Conservation (phyloP, 2,329 filamentous ascomycete genomes). For the Huntiella bhutanensis region DNA sequence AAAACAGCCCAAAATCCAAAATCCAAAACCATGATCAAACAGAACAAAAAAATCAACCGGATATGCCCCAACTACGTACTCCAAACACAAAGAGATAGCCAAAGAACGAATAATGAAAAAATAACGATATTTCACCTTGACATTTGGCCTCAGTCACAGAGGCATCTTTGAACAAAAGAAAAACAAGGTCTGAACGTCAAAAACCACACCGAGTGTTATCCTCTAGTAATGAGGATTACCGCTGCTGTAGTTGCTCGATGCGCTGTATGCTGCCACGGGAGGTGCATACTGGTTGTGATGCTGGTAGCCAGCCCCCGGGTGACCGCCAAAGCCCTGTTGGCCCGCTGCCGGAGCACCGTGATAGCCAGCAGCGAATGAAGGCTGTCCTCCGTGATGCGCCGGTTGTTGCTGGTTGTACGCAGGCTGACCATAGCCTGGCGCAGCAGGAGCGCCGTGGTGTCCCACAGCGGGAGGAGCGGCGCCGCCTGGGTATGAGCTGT, state of each 20-base stretch:
- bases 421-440: slow-evolving; percentile 17
- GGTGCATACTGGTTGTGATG: slow-evolving; percentile 14
- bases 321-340: slow-evolving; percentile 12
- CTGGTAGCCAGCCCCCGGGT: slow-evolving; percentile 11
- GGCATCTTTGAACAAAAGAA: no score
- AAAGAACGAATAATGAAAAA: no score
- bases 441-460: slow-evolving; percentile 15
- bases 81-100: no score
- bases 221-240: slow-evolving; percentile 7
- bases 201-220: no score
- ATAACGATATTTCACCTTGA: no score
- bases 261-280: slow-evolving; percentile 9
- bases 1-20: slow-evolving; percentile 1
- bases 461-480: not conserved
- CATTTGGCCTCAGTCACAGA: no score
- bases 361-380: slow-evolving; percentile 4
- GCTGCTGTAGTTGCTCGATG: slow-evolving; percentile 4
- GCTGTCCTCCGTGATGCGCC: slow-evolving; percentile 12
- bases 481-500: slow-evolving; percentile 6
- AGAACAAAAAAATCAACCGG: not conserved
- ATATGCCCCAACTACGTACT: no score
- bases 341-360: slow-evolving; percentile 7
- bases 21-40: not conserved
- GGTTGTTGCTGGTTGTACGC: slow-evolving; percentile 14
- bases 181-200: no score